Base-by-base conservation (phyloP, 75 land plant species). In the Sequoiadendron giganteum region DNA sequence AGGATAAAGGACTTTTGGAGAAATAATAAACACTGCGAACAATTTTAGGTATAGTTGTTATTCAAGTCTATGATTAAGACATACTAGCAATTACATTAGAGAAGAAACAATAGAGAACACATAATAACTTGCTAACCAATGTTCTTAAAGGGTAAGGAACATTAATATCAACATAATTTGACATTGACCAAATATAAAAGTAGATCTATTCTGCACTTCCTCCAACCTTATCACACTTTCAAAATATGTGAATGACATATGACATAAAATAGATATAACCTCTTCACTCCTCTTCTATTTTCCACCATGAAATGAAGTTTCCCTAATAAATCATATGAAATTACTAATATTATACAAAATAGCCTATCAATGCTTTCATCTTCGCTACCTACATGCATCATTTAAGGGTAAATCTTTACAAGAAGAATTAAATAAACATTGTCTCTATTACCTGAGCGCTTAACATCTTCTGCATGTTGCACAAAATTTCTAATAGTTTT, bases 401-500 rank as follows among this genome's bases (percentile, higher is more conserved):
- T 43, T 28, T 43, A 28, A 81, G 42, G 14, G 25, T 10, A 81
- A 42, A 42, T 45, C 49, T 81, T 81, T 81, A 81, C 30, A 81
- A 1, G 28, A 42, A 45, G 5, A 81, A 45, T 42, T 40, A 10
- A 43, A 28, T 10, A 42, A 81, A 28, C 13, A 81, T 9, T 25
- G n/a, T 45, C n/a, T 45, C 16, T 36, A 89, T 91, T 72, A 95
- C 98, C 97, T 70, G 95, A 90, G 55, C 88, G 86, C 68, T 90
- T 90, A 30, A 78, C 72, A 87, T 93, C 95, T 84, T 95, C 95
- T 15, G 95, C 96, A 47, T 90, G 93, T 83, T 95, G 95, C 3
- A 96, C 87, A 21, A 90, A 91, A 85, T 47, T 87, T 61, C 94
- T 79, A 25, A 97, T 88, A 43, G 95, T 91, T 90, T 93, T 97